Evolutionary conservation across 495 filamentous ascomycete genomes (phyloP).

Genomic region (Penicillium manginii): DNA sequence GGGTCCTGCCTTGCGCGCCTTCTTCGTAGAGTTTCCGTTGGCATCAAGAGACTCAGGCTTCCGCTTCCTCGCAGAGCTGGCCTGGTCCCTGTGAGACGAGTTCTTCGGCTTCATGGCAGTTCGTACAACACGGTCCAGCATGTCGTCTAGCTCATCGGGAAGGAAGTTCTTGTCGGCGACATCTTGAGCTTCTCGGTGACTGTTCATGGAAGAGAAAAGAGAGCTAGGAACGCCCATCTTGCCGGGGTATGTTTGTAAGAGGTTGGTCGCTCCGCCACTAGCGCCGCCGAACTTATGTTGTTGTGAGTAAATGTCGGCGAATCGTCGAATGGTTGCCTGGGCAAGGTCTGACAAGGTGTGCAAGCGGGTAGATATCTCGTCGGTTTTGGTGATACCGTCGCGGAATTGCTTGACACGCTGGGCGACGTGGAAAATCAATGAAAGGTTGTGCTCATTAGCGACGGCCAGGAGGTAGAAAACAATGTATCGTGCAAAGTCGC

Average conservation of each 20-base stretch:
- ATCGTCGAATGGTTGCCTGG: conserved; percentile 78
- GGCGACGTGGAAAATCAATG: conserved; percentile 87
- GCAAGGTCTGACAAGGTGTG: conserved; percentile 90
- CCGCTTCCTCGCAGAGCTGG: conserved; percentile 45
- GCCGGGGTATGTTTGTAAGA: conserved; percentile 77
- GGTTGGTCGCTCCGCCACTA: conserved; percentile 66
- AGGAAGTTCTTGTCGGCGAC: conserved; percentile 84
- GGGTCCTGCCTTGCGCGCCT: conserved; percentile 41
- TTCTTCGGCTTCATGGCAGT: conserved; percentile 45
- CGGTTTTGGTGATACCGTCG: conserved; percentile 68
- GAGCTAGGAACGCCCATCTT: conserved; percentile 80
- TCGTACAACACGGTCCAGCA: conserved; percentile 68
- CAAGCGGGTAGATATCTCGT: conserved; percentile 59
- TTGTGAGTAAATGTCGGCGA: conserved; percentile 63
- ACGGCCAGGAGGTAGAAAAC: conserved; percentile 85
- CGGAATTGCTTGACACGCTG: conserved; percentile 90
- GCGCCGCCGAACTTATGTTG: conserved; percentile 57
- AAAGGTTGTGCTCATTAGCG: conserved; percentile 83
- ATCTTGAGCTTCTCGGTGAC: conserved; percentile 77
- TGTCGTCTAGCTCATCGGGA: conserved; percentile 79
- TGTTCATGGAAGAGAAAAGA: conserved; percentile 74
- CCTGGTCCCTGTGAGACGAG: conserved; percentile 29
- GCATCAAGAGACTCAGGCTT: conserved; percentile 46
- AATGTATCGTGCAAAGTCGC: conserved; percentile 83
- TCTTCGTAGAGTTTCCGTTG: conserved; percentile 47